Base-by-base conservation (phyloP, 345 rosid species). In the Citrus mangshanensis region DNA sequence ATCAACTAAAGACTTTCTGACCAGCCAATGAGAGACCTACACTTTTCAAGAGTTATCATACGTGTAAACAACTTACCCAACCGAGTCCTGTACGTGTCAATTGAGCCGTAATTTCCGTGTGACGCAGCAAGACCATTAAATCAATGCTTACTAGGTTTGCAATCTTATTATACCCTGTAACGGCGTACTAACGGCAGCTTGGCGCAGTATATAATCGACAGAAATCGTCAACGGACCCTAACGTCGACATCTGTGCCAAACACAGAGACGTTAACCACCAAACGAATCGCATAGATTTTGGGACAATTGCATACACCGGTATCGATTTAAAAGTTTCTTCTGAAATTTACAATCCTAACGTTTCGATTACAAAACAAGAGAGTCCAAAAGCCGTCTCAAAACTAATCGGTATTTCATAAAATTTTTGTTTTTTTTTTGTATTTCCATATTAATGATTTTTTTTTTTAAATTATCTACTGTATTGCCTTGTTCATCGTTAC, bases 311-410 rank as follows among this genome's bases (percentile, higher is more conserved):
- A 49, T 49, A 5, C 7, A 14, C 55, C 25, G 19, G 2, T 9
- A 24, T 24, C 55, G 40, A 32, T 65, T 73, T 21, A 22, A 76
- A 66, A 46, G 3, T 14, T 40, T 25, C 34, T 64, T 77, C 28
- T 46, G n/a, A 46, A 59, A 81, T 81, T 77, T 58, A 66, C 62
- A 75, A 13, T 49, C 55, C 51, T 42, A 75, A 9, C 0, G 42
- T 6, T 65, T 9, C 61, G 38, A 51, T 28, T 13, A 75, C 70
- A 51, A 7, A 6, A 14, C 24, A 74, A 38, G 24, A 9, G 21
- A 30, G 40, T 18, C 28, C 35, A 62, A 32, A 25, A 60, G 30
- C 22, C 63, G 62, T 21, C 27, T 42, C 0, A 54, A 13, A 30
- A 37, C 28, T 60, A 24, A 2, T 60, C 25, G 30, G 6, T 24